phyloP scores from a whole-genome alignment of 2,329 filamentous ascomycete genomes.

The Pseudocercospora crystallina region DNA sequence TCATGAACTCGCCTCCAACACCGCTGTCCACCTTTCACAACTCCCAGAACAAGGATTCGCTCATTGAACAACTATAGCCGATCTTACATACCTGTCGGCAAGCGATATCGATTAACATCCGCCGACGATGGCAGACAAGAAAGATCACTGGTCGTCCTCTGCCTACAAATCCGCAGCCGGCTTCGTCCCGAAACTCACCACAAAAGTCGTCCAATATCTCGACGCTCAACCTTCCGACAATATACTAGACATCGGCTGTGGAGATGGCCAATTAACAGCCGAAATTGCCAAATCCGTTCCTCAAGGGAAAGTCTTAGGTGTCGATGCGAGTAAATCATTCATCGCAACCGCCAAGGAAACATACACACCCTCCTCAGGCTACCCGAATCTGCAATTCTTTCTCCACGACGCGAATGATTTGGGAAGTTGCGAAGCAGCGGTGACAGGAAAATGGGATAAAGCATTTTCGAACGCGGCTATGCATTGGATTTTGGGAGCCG shows the following conservation, averaged over 20 bases:
- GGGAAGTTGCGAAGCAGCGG: constrained; percentile 15
- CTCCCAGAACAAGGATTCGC: too few relatives aligned
- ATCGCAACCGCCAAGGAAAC: constrained; percentile 37
- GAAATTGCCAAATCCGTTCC: constrained; percentile 33
- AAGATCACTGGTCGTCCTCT: constrained; percentile 35
- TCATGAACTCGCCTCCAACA: too few relatives aligned
- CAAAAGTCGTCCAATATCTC: constrained; percentile 40
- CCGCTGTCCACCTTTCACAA: too few relatives aligned
- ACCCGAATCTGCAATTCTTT: constrained; percentile 30
- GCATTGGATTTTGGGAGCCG: constrained; percentile 52
- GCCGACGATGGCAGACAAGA: constrained; percentile 7
- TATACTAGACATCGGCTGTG: constrained; percentile 44
- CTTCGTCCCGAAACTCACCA: constrained; percentile 45
- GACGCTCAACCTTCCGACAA: constrained; percentile 34
- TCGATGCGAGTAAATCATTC: constrained; percentile 43
- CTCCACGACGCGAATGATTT: constrained; percentile 36
- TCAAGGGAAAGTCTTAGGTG: constrained; percentile 36
- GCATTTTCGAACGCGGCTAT: constrained; percentile 46
- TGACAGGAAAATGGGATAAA: constrained; percentile 37
- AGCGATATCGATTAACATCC: neutral
- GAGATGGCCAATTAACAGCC: constrained; percentile 42
- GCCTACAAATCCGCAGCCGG: constrained; percentile 39
- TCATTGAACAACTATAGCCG: too few relatives aligned
- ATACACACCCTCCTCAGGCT: constrained; percentile 11
- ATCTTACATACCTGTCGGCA: too few relatives aligned